Conservation (phyloP, 768 basidiomycete genomes). For the Tricholoma terreum region DNA sequence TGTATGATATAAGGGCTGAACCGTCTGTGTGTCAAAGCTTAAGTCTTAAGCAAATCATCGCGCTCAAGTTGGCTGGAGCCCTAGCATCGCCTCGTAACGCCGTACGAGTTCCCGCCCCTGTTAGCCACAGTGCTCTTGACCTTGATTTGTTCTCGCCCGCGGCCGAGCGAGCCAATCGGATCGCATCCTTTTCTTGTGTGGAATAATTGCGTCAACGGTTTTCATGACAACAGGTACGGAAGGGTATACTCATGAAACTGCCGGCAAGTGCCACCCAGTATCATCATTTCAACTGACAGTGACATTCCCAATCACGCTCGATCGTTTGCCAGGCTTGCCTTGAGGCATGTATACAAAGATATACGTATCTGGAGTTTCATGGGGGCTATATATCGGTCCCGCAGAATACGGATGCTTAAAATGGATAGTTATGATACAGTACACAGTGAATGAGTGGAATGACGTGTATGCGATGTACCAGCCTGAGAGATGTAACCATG, state of each 20-base stretch:
- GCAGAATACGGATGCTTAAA: background rate
- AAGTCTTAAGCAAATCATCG: background rate
- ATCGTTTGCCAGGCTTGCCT: background rate
- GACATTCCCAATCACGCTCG: too few relatives aligned
- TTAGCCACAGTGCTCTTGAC: background rate
- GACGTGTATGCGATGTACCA: constrained; percentile 15
- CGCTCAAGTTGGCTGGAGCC: too few relatives aligned
- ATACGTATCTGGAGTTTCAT: background rate
- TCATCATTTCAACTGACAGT: background rate
- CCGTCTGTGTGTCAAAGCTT: background rate
- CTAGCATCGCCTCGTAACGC: background rate
- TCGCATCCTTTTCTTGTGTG: background rate
- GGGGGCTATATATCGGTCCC: background rate
- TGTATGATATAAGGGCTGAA: background rate
- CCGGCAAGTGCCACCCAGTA: too few relatives aligned
- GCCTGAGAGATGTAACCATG: background rate
- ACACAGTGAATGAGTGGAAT: constrained; percentile 24
- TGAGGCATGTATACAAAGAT: too few relatives aligned
- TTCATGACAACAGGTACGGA: background rate
- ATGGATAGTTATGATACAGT: background rate
- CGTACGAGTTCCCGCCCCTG: background rate
- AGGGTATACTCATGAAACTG: background rate
- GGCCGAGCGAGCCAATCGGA: background rate
- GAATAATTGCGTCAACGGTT: background rate
- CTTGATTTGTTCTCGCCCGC: background rate